Conservation (phyloP, 1,139 yeast genomes). For the Kodamaea sp. region DNA sequence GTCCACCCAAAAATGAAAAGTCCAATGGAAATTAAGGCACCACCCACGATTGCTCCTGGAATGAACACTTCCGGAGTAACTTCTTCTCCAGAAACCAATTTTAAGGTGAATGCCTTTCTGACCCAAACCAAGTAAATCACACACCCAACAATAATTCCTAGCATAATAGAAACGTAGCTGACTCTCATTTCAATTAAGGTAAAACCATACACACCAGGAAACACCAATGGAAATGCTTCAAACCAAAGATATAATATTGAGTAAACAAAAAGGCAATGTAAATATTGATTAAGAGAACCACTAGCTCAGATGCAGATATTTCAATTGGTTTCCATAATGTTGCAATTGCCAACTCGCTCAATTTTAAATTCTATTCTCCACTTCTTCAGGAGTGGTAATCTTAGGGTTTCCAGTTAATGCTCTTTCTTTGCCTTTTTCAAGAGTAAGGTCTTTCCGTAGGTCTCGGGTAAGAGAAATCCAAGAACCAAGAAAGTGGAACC, state of each 20-base stretch:
- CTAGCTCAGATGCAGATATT: constrained; percentile 44
- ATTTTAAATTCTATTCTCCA: constrained; percentile 22
- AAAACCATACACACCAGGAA: constrained; percentile 43
- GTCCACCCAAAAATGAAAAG: constrained; percentile 55
- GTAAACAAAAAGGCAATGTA: constrained; percentile 54
- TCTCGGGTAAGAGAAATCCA: constrained; percentile 33
- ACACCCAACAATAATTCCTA: constrained; percentile 40
- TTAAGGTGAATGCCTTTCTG: constrained; percentile 23
- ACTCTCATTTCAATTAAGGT: constrained; percentile 50
- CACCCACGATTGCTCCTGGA: constrained; percentile 45
- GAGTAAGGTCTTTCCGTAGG: constrained; percentile 32
- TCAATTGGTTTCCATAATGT: constrained; percentile 51
- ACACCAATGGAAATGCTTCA: constrained; percentile 63
- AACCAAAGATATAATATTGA: constrained; percentile 57
- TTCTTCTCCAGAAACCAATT: constrained; percentile 20
- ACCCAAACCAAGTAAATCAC: constrained; percentile 24
- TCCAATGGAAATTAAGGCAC: constrained; percentile 43
- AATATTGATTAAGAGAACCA: constrained; percentile 45
- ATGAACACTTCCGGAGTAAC: constrained; percentile 42
- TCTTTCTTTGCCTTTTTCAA: constrained; percentile 36
- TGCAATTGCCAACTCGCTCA: constrained; percentile 29
- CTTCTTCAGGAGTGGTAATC: constrained; percentile 30
- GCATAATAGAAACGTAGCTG: constrained; percentile 42
- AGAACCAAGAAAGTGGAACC: constrained; percentile 28
- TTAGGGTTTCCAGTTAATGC: constrained; percentile 32